Evolutionary conservation across 2,329 filamentous ascomycete genomes (phyloP), one percentile per base, ranked within the genome.

Genomic region (Aureobasidium sp.): DNA sequence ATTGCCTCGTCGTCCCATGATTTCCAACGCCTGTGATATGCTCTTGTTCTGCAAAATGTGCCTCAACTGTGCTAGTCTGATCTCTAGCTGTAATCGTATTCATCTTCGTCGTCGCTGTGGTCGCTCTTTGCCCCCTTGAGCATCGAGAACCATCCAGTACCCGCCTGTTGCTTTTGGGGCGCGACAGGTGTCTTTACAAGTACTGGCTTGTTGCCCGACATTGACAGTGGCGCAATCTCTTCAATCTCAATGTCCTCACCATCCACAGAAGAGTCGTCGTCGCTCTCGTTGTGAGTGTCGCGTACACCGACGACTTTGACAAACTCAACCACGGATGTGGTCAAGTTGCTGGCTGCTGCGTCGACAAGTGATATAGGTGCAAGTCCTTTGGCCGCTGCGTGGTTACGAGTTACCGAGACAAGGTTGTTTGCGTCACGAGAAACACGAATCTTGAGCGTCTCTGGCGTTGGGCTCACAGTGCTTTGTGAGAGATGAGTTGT

Each of bases 381-480:
- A 36, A 99, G 83, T 34, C 94, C 94, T 22, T 85, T 86, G 0
- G 91, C 87, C 12, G 85, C 83, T 37, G 89, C 87, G 73, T 94
- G 96, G 71, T 96, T 96, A 78, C 95, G 96, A 37, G 90, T 88
- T 1, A 93, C 91, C 2, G 93, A 97, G 70, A 97, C 97, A 63
- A 99, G 80, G 70, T 93, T 94, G 79, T 97, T 97, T 53, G 94
- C 92, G 1, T 93, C 96, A 2, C 88, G 88, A n/a, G 91, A 95
- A 3, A 97, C 88, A 63, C 88, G 87, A 55, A 84, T 83, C 75
- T 90, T 95, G 64, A 95, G 81, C 41, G 68, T 69, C 22, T 67
- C 67, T 1, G 79, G 74, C 11, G 78, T 74, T 2, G 68, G 62
- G 12, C 56, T 27, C n/a, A 45, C 31, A 2, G 53, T 58, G 42